phyloP scores from a whole-genome alignment of 495 filamentous ascomycete species.

The Astrocystis sublimbata region DNA sequence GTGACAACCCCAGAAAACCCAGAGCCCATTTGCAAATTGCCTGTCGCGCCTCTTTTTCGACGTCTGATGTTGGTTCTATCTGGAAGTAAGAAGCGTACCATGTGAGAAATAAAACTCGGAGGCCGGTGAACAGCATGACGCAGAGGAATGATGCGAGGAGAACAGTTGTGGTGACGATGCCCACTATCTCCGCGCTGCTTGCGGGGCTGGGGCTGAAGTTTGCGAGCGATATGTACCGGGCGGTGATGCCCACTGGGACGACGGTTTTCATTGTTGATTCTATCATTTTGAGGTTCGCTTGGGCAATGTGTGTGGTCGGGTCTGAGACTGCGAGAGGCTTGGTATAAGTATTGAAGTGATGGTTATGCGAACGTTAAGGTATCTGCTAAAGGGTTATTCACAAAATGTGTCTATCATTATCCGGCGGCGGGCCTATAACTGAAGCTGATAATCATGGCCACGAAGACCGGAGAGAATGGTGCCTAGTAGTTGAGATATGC shows the following conservation, averaged over 20 bases:
- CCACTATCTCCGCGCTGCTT: constrained; percentile 8
- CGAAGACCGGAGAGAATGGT: neutral
- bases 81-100: neutral
- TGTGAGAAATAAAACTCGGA: neutral
- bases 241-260: neutral
- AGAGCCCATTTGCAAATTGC: neutral
- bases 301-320: neutral
- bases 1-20: neutral
- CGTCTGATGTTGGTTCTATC: neutral
- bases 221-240: neutral
- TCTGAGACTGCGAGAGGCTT: neutral
- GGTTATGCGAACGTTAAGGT: neutral
- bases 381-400: neutral
- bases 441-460: neutral
- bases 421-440: neutral
- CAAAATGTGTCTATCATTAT: neutral
- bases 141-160: constrained; percentile 16
- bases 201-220: constrained; percentile 6
- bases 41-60: neutral
- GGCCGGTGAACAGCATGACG: neutral
- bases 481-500: neutral
- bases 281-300: neutral
- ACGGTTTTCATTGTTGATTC: neutral
- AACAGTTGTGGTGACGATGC: constrained; percentile 11
- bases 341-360: neutral